Evolutionary conservation across 1,139 yeast genomes (phyloP).

Genomic region (Candida mesenterica): DNA sequence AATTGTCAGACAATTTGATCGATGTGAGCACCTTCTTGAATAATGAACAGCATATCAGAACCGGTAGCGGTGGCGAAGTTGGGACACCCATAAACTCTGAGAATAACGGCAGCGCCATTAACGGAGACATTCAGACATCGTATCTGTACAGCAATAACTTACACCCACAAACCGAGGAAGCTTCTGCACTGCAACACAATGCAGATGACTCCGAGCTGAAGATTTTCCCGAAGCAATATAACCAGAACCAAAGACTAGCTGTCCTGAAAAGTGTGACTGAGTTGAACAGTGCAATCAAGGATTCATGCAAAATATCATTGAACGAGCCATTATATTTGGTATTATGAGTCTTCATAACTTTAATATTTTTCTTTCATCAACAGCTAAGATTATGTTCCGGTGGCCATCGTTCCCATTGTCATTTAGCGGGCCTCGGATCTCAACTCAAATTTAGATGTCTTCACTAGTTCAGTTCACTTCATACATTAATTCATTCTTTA

Average conservation of each 20-base stretch:
- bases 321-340: conserved; percentile 31
- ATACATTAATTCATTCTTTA: too few species aligned
- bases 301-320: conserved; percentile 22
- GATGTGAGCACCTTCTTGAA: conserved; percentile 44
- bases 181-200: conserved; percentile 1
- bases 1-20: conserved; percentile 42
- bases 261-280: conserved; percentile 21
- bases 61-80: too few species aligned
- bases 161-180: conserved; percentile 12
- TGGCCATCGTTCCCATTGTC: too few species aligned
- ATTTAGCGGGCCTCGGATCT: too few species aligned
- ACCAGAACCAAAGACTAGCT: conserved; percentile 18
- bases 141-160: conserved; percentile 9
- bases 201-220: conserved; percentile 9
- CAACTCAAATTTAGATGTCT: too few species aligned
- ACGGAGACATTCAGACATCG: conserved; percentile 3
- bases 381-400: too few species aligned
- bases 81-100: too few species aligned
- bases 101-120: conserved; percentile 2
- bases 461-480: too few species aligned
- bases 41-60: conserved; percentile 8
- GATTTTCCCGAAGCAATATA: conserved; percentile 13
- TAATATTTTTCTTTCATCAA: too few species aligned
- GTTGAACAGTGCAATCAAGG: conserved; percentile 21
- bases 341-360: too few species aligned